These are phyloP conservation scores for Neurospora sp. DNA, from an alignment of 495 filamentous ascomycete genomes.

Conservation along the genomic window DNA sequence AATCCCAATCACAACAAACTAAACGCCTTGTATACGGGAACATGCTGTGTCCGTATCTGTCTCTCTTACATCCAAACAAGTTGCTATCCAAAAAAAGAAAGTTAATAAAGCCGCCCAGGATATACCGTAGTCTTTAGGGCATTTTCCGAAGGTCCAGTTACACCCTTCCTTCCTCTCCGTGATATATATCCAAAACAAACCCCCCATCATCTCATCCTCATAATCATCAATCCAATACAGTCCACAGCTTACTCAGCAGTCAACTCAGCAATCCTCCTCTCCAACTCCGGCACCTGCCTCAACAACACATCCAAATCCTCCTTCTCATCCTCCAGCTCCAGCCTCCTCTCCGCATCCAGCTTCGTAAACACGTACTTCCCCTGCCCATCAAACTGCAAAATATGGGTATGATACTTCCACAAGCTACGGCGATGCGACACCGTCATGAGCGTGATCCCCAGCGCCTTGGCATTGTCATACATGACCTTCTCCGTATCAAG, in stretches of 20 bases:
- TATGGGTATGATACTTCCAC: constrained; percentile 91
- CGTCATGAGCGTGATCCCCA: constrained; percentile 93
- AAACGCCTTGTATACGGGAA: background rate
- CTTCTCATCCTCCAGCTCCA: constrained; percentile 90
- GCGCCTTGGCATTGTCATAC: constrained; percentile 89
- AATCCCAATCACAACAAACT: background rate
- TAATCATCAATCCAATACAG: background rate
- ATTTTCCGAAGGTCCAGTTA: background rate
- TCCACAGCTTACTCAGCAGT: constrained; percentile 23
- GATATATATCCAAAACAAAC: background rate
- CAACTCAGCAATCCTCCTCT: constrained; percentile 75
- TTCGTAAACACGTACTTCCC: constrained; percentile 84
- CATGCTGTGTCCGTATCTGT: background rate
- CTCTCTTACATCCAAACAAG: background rate
- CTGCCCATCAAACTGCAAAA: constrained; percentile 93
- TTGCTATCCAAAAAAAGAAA: background rate
- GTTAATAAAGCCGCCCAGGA: background rate
- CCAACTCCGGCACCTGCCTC: constrained; percentile 73
- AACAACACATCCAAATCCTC: constrained; percentile 85
- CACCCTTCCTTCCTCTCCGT: background rate
- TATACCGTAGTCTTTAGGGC: background rate
- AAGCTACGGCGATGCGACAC: constrained; percentile 83
- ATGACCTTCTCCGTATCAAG: constrained; percentile 89
- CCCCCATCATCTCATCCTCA: background rate
- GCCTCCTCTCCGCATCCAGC: constrained; percentile 76